These are phyloP conservation scores for Colletotrichum lini DNA, from an alignment of 2,329 filamentous ascomycete genomes.

Conservation along the genomic window DNA sequence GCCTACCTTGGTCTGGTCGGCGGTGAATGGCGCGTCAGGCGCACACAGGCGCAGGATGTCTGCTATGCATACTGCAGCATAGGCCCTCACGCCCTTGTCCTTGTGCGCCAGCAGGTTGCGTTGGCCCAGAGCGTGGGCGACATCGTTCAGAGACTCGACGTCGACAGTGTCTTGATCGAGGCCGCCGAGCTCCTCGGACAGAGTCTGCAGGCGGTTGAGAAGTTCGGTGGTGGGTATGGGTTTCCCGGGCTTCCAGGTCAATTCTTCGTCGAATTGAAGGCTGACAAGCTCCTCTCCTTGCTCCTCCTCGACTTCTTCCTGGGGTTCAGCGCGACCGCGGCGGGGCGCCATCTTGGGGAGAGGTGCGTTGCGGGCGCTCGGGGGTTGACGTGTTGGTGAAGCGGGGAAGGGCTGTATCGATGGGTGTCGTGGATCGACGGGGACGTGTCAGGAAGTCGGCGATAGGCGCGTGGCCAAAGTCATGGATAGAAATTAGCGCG, in stretches of 20 bases:
- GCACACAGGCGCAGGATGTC: slow-evolving; percentile 95
- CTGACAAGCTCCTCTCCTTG: slow-evolving; percentile 50
- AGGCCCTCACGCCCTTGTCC: slow-evolving; percentile 93
- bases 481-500: slow-evolving; percentile 32
- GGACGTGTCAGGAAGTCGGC: slow-evolving; percentile 37
- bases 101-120: slow-evolving; percentile 90
- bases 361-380: slow-evolving; percentile 30
- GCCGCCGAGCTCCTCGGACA: slow-evolving; percentile 86
- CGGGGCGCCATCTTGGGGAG: slow-evolving; percentile 39
- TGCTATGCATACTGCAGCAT: slow-evolving; percentile 88
- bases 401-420: slow-evolving; percentile 40
- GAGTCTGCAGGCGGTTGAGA: slow-evolving; percentile 82
- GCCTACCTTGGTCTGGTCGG: slow-evolving; percentile 87
- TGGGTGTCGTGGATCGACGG: slow-evolving; percentile 28
- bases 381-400: slow-evolving; percentile 37
- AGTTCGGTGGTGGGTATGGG: slow-evolving; percentile 88
- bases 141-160: slow-evolving; percentile 84
- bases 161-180: slow-evolving; percentile 91
- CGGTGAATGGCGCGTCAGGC: slow-evolving; percentile 94
- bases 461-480: slow-evolving; percentile 33
- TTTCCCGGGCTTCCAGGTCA: slow-evolving; percentile 94
- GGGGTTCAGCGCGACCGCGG: slow-evolving; percentile 40
- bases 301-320: slow-evolving; percentile 42
- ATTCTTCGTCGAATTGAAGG: slow-evolving; percentile 85
- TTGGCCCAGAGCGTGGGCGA: slow-evolving; percentile 87